Evolutionary conservation across 208 protist species (phyloP).

Genomic region (Acanthamoeba culbertsoni): DNA sequence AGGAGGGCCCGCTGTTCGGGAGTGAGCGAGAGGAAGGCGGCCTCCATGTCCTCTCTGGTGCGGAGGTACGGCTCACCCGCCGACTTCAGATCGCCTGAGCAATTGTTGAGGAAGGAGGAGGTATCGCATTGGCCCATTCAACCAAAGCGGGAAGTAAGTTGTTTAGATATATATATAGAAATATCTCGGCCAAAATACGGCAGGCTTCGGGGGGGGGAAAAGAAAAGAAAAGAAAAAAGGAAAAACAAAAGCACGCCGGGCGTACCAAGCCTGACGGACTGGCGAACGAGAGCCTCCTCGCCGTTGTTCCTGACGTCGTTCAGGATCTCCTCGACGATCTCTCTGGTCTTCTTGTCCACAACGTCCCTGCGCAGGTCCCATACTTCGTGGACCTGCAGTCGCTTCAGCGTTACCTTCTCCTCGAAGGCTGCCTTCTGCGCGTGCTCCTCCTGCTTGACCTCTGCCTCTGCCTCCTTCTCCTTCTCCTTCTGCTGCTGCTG

Average conservation of each 20-base stretch:
- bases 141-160: too few species aligned
- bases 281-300: constrained; percentile 60
- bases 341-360: constrained; percentile 67
- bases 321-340: constrained; percentile 71
- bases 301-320: constrained; percentile 68
- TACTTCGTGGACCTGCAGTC: constrained; percentile 60
- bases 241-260: neutral
- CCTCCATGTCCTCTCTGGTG: constrained; percentile 35
- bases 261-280: constrained; percentile 69
- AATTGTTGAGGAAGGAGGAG: neutral
- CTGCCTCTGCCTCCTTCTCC: neutral
- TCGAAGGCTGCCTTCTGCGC: neutral
- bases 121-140: too few species aligned
- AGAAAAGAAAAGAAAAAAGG: neutral
- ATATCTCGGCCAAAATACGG: too few species aligned
- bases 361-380: constrained; percentile 68
- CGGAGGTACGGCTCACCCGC: neutral
- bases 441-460: neutral
- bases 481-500: neutral
- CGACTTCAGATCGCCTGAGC: neutral
- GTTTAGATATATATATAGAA: too few species aligned
- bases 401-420: constrained; percentile 27
- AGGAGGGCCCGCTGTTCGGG: constrained; percentile 32
- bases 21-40: constrained; percentile 47
- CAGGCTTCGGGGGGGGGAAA: neutral